Conservation (phyloP, 306 rosid species). For the Myrica gale region DNA sequence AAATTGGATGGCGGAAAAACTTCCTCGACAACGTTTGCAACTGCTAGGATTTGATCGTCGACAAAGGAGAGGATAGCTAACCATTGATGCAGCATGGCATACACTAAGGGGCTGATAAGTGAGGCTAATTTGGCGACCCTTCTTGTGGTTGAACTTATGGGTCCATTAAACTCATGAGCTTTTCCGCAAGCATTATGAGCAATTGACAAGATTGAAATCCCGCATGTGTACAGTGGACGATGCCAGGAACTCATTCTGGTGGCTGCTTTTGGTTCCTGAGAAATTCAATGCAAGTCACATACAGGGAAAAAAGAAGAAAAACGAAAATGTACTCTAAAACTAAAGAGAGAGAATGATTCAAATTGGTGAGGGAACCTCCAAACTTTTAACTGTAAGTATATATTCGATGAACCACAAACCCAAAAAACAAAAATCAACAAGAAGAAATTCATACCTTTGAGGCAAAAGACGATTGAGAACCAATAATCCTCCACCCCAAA, state of each 20-base stretch:
- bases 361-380: neutral
- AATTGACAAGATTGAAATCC: slow-evolving; percentile 45
- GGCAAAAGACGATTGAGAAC: slow-evolving; percentile 22
- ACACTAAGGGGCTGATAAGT: slow-evolving; percentile 40
- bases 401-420: neutral
- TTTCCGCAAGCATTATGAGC: slow-evolving; percentile 32
- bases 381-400: no score
- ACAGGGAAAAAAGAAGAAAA: neutral
- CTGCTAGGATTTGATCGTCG: slow-evolving; percentile 46
- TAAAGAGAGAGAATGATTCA: neutral
- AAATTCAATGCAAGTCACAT: slow-evolving; percentile 8
- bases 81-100: slow-evolving; percentile 38
- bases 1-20: slow-evolving; percentile 47
- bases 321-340: neutral
- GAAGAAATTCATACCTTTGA: slow-evolving; percentile 13
- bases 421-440: neutral
- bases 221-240: slow-evolving; percentile 63
- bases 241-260: slow-evolving; percentile 42
- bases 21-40: slow-evolving; percentile 42
- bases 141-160: slow-evolving; percentile 46
- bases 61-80: slow-evolving; percentile 49
- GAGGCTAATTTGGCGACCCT: slow-evolving; percentile 26
- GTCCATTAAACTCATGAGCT: slow-evolving; percentile 51
- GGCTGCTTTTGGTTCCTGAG: slow-evolving; percentile 32
- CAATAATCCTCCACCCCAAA: neutral